Evolutionary conservation across 306 rosid genomes (phyloP), one percentile per base, ranked within the genome.

Genomic region (Dryas drummondii): DNA sequence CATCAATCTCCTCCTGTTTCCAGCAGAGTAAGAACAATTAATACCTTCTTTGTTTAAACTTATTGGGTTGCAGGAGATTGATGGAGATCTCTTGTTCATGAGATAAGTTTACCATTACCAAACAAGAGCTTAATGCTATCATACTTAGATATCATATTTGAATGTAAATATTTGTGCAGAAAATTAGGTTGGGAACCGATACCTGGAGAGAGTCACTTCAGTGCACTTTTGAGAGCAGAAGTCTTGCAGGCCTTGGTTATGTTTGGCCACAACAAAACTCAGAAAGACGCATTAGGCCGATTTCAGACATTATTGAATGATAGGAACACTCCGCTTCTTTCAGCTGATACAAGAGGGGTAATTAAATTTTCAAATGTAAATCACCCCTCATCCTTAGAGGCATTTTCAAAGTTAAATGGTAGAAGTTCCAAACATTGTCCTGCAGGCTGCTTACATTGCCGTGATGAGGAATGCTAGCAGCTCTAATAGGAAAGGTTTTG

Each of bases 371-470:
- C 1, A 6, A 54, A 14, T 68, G 53, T 48, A 14, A 26, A 16
- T 53, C 17, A 13, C 40, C 52, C 62, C 51, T 59, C 48, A 57
- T 59, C 12, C 40, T 27, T 45, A 13, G 14, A n/a, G 6, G 52
- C 66, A 49, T 22, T 41, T 75, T 50, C 51, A 2, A 19, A 16
- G 49, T 60, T 68, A 3, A 44, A 46, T 6, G 17, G 16, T 22
- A 54, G 52, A 54, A 17, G 53, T 42, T 4, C 63, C 57, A 16
- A 56, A 56, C 16, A 4, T 14, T 72, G 27, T 44, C 45, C 64
- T 73, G 82, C 82, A 91, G 91, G 93, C 87, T 70, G 80, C 82
- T 70, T 87, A 82, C 50, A 9, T 82, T 74, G 86, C 91, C 44
- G 82, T 88, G 52, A 83, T 88, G 82, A 82, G 91, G 85, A 88